Evolutionary conservation across 1,139 yeast genomes (phyloP).

Genomic region (Yamadazyma sp.): DNA sequence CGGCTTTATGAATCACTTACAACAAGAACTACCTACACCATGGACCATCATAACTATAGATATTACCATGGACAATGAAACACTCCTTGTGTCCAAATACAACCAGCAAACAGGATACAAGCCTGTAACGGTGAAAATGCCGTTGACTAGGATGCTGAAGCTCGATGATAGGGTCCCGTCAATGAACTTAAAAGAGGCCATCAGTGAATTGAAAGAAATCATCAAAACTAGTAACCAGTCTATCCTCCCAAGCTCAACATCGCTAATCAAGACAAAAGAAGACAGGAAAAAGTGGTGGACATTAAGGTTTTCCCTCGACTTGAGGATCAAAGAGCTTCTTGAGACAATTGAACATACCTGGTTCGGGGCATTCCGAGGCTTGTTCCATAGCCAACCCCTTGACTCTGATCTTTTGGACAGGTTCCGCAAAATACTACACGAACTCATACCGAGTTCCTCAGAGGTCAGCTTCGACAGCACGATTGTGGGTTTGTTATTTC

Average conservation of each 20-base stretch:
- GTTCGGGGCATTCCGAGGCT: constrained; percentile 78
- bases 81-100: constrained; percentile 53
- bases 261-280: constrained; percentile 52
- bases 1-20: constrained; percentile 2
- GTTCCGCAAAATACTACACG: constrained; percentile 9
- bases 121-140: constrained; percentile 59
- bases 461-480: constrained; percentile 1
- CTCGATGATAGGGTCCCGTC: constrained; percentile 6
- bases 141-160: constrained; percentile 44
- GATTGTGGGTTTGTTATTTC: background rate
- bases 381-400: constrained; percentile 37
- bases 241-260: constrained; percentile 53
- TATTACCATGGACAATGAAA: constrained; percentile 57
- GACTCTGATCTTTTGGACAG: background rate
- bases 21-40: constrained; percentile 35
- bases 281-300: constrained; percentile 81
- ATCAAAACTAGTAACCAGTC: constrained; percentile 61
- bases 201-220: constrained; percentile 46
- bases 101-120: constrained; percentile 21
- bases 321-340: constrained; percentile 53
- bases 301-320: constrained; percentile 61
- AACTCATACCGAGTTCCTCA: constrained; percentile 7
- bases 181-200: constrained; percentile 48
- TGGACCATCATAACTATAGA: constrained; percentile 69
- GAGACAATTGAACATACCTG: constrained; percentile 60